Percentiles rank a stretch among this genome's conserved stretches.
These are phyloP conservation scores for Lentinula raphanica DNA, from an alignment of 768 basidiomycete genomes.

Conservation along the genomic window DNA sequence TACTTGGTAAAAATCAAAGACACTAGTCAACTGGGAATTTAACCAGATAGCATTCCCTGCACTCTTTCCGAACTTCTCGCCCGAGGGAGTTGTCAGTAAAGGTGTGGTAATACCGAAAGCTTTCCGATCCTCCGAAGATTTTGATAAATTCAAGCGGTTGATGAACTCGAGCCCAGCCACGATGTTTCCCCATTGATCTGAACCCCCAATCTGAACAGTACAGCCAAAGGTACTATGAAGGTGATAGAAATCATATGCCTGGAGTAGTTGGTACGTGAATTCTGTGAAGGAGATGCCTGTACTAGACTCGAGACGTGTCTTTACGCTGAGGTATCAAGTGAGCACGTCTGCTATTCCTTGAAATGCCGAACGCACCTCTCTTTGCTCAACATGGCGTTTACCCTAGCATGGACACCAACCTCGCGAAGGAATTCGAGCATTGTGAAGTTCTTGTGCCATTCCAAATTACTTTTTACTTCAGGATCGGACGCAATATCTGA, in stretches of 20 bases:
- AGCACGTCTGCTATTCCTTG: not conserved
- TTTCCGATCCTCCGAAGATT: constrained; percentile 21
- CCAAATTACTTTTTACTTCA: constrained; percentile 42
- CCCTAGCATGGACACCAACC: constrained; percentile 74
- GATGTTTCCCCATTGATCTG: constrained; percentile 99
- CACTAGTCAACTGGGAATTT: constrained; percentile 69
- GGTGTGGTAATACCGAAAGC: constrained; percentile 90
- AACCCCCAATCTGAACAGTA: constrained; percentile 88
- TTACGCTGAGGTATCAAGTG: constrained; percentile 51
- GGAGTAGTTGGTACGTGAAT: constrained; percentile 94
- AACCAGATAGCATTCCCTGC: constrained; percentile 95
- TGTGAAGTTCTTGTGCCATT: constrained; percentile 72
- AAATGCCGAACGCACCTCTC: constrained; percentile 61
- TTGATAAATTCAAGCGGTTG: constrained; percentile 38
- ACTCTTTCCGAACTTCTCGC: constrained; percentile 97
- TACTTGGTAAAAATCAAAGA: constrained; percentile 95
- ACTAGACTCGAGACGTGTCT: constrained; percentile 69
- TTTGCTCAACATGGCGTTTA: constrained; percentile 84
- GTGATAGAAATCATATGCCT: constrained; percentile 91
- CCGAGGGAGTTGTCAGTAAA: constrained; percentile 81
- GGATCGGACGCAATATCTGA: constrained; percentile 15
- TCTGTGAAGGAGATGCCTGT: constrained; percentile 97
- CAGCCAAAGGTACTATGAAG: constrained; percentile 64
- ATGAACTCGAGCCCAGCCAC: constrained; percentile 91
- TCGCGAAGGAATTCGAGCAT: constrained; percentile 81